These are phyloP conservation scores for Chamaenerion angustifolium DNA, from an alignment of 345 rosid genomes.

Conservation along the genomic window DNA sequence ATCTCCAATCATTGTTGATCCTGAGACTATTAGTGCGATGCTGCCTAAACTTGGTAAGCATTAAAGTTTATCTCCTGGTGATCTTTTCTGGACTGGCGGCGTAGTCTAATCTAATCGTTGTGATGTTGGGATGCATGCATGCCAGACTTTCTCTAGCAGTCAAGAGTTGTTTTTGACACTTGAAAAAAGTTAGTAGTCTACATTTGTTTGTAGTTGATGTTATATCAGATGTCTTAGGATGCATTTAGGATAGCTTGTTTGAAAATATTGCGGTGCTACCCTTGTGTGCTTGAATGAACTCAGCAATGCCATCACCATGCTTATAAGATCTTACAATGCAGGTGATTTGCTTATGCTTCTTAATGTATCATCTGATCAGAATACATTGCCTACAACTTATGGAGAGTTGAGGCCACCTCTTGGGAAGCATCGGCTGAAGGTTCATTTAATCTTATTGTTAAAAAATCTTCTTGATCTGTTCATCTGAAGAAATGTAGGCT, in stretches of 20 bases:
- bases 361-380: constrained; percentile 61
- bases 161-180: too few species aligned
- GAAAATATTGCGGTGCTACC: too few species aligned
- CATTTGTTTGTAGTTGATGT: too few species aligned
- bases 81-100: neutral
- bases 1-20: constrained; percentile 54
- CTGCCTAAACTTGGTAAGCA: constrained; percentile 84
- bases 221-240: too few species aligned
- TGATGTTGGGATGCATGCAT: too few species aligned
- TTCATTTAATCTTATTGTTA: constrained; percentile 5
- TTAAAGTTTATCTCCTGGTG: neutral
- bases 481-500: too few species aligned
- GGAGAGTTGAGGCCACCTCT: constrained; percentile 95
- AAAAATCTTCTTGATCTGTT: neutral
- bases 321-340: constrained; percentile 13
- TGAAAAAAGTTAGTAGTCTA: too few species aligned
- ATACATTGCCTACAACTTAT: constrained; percentile 72
- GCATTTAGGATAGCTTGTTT: too few species aligned
- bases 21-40: constrained; percentile 85
- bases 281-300: too few species aligned
- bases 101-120: neutral
- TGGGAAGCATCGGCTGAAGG: constrained; percentile 96
- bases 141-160: too few species aligned
- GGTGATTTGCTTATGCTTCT: constrained; percentile 65
- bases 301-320: too few species aligned